Percentiles rank a stretch among this genome's conserved stretches.
phyloP scores from a whole-genome alignment of 306 rosid species.

The Castanea sativa region DNA sequence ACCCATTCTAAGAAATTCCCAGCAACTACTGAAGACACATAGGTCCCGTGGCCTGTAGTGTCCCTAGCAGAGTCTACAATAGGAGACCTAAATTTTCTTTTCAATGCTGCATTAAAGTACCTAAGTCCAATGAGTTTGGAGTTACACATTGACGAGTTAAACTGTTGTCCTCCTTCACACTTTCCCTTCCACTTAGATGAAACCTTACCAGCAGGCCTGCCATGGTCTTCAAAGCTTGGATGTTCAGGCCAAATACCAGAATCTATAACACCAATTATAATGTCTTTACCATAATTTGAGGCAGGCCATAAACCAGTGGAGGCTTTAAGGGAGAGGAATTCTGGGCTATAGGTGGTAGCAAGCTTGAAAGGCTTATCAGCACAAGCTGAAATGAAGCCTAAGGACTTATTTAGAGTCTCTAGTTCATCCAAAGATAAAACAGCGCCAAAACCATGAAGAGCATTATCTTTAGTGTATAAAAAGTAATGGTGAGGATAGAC shows the following conservation, averaged over 20 bases:
- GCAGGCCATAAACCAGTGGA: constrained; percentile 10
- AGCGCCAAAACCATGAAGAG: constrained; percentile 1
- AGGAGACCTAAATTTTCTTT: too few species aligned
- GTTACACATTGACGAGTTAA: neutral
- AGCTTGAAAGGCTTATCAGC: neutral
- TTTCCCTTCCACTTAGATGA: neutral
- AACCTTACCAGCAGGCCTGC: neutral
- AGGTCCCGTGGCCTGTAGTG: constrained; percentile 36
- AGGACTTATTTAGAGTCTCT: neutral
- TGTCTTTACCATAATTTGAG: neutral
- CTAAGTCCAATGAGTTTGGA: constrained; percentile 2
- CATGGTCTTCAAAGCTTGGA: neutral
- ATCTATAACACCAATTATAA: neutral
- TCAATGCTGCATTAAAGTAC: neutral
- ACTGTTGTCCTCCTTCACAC: neutral
- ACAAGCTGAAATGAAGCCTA: neutral
- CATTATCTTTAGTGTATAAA: neutral
- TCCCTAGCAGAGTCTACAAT: constrained; percentile 40
- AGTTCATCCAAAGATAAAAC: neutral
- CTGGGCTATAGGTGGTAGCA: neutral
- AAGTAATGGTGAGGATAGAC: neutral
- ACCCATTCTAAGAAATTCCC: constrained; percentile 13
- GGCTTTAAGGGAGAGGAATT: constrained; percentile 17
- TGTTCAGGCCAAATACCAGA: neutral
- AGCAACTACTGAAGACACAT: constrained; percentile 22